Evolutionary conservation across 1,284 basidiomycete species (phyloP).

Genomic region (Austroboletus niveus): DNA sequence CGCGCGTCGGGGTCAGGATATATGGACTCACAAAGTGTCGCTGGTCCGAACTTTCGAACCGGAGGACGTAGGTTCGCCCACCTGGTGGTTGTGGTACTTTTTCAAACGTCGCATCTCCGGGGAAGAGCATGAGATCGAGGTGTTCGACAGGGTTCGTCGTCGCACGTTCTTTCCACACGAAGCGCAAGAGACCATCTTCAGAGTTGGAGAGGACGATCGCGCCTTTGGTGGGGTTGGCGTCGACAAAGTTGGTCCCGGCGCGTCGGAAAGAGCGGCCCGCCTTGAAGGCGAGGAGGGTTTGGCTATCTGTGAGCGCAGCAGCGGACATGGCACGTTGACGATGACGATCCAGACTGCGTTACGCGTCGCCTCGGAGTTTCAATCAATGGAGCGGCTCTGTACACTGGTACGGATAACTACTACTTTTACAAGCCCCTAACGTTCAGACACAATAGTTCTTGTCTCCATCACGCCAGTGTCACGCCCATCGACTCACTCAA

Average conservation of each 20-base stretch:
- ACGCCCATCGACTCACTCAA: neutral
- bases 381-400: neutral
- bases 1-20: neutral
- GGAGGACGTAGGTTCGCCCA: conserved; percentile 74
- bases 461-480: neutral
- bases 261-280: conserved; percentile 74
- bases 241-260: conserved; percentile 63
- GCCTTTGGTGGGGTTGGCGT: conserved; percentile 66
- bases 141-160: conserved; percentile 67
- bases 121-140: conserved; percentile 64
- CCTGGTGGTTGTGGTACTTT: conserved; percentile 59
- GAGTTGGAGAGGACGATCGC: conserved; percentile 62
- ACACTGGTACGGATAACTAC: too few relatives aligned
- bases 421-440: too few relatives aligned
- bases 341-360: neutral
- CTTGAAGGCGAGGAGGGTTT: conserved; percentile 70
- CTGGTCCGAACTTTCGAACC: conserved; percentile 78
- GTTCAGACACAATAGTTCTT: too few relatives aligned
- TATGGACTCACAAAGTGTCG: conserved; percentile 68
- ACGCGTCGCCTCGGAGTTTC: conserved; percentile 27
- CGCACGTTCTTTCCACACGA: conserved; percentile 71
- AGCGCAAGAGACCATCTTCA: conserved; percentile 74
- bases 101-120: conserved; percentile 72
- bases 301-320: conserved; percentile 24
- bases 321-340: conserved; percentile 20